phyloP scores from a whole-genome alignment of 2,329 filamentous ascomycete species.

The Colletotrichum graminicola region DNA sequence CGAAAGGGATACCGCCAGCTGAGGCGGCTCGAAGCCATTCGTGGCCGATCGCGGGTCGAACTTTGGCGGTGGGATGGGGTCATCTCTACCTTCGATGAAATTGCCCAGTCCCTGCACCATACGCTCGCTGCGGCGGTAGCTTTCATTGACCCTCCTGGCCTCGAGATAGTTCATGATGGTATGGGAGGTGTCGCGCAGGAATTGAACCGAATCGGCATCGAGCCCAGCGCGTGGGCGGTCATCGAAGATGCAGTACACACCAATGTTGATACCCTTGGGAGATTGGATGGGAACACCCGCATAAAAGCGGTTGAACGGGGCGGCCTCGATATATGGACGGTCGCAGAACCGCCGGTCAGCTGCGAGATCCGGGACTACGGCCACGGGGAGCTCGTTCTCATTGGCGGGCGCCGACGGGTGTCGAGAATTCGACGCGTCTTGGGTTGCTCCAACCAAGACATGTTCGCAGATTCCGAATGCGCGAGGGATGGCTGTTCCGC shows the following conservation, averaged over 20 bases:
- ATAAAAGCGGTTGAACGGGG: conserved; percentile 53
- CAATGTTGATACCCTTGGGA: conserved; percentile 57
- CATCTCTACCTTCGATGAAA: conserved; percentile 52
- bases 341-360: conserved; percentile 49
- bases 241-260: conserved; percentile 54
- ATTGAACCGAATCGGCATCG: conserved; percentile 46
- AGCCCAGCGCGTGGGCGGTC: conserved; percentile 47
- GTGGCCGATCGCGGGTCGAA: conserved; percentile 19
- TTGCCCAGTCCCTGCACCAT: conserved; percentile 54
- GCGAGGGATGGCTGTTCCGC: conserved; percentile 49
- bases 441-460: conserved; percentile 42
- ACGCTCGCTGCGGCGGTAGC: conserved; percentile 51
- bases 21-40: conserved; percentile 12
- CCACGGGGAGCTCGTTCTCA: conserved; percentile 48
- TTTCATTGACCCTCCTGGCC: conserved; percentile 47
- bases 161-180: conserved; percentile 56
- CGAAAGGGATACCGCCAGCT: conserved; percentile 12
- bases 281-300: conserved; percentile 58
- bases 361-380: conserved; percentile 52
- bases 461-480: conserved; percentile 48
- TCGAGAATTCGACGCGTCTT: conserved; percentile 6
- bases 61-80: conserved; percentile 18
- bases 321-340: conserved; percentile 46
- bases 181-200: conserved; percentile 49
- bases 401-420: not conserved